Percentiles rank a stretch among this genome's conserved stretches.
phyloP scores from a whole-genome alignment of 495 filamentous ascomycete genomes.

The Aspergillus diversus region DNA sequence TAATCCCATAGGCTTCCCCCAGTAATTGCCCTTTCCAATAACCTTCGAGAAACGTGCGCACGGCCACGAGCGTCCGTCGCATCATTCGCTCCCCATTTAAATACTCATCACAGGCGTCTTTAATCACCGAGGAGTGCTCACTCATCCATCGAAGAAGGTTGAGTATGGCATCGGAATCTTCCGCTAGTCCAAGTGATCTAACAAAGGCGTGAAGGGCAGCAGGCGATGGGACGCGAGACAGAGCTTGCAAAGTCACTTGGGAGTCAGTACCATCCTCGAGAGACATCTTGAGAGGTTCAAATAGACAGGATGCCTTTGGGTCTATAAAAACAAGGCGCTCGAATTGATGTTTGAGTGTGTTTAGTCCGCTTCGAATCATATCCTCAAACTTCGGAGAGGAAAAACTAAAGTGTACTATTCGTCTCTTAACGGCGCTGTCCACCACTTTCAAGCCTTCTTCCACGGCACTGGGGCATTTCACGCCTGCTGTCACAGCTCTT shows the following conservation, averaged over 20 bases:
- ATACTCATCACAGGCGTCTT: conserved; percentile 42
- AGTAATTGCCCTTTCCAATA: conserved; percentile 27
- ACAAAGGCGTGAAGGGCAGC: conserved; percentile 57
- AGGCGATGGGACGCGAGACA: conserved; percentile 48
- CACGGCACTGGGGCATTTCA: conserved; percentile 28
- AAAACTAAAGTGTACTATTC: conserved; percentile 10
- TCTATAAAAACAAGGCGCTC: conserved; percentile 42
- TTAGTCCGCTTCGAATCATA: conserved; percentile 38
- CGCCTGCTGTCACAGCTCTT: conserved; percentile 40
- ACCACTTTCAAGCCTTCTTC: conserved; percentile 33
- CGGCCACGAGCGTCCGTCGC: conserved; percentile 54
- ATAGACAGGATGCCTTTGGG: conserved; percentile 28
- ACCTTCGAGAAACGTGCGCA: conserved; percentile 57
- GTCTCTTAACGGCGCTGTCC: conserved; percentile 16
- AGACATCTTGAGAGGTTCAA: conserved; percentile 28
- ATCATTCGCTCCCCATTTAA: conserved; percentile 48
- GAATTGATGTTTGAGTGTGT: conserved; percentile 40
- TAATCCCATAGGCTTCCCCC: conserved; percentile 7
- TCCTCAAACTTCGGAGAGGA: conserved; percentile 27
- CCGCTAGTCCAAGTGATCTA: conserved; percentile 51
- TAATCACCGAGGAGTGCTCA: conserved; percentile 37
- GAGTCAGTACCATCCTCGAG: conserved; percentile 17
- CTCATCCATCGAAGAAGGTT: conserved; percentile 59
- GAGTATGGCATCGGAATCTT: conserved; percentile 54
- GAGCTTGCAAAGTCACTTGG: conserved; percentile 32